Base-by-base conservation (phyloP, 2,329 filamentous ascomycete species). In the Colletotrichum echinochloae region DNA sequence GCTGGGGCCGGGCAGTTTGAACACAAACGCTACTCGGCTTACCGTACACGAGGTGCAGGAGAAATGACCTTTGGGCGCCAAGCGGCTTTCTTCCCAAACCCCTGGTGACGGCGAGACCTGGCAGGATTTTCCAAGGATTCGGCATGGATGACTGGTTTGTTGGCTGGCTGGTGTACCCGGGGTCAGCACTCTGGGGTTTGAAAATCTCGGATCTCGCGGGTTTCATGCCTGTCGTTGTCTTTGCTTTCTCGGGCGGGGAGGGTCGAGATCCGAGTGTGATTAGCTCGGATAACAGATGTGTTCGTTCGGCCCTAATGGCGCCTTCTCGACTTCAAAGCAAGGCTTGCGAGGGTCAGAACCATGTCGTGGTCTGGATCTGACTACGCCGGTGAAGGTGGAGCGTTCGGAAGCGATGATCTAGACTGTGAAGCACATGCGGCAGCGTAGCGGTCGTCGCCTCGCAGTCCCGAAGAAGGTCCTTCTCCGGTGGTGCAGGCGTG, bases 31-130 rank as follows among this genome's bases (percentile, higher is more conserved):
- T 57, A 67, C 37, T 46, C 61, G 49, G 56, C 63, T 46, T 51
- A 23, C 56, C 51, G 51, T 46, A 61, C 44, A 46, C 44, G 41
- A 41, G 33, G 37, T 62, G 44, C 30, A 57, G 35, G 44, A 20
- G 28, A 18, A 37, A 41, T 71, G 57, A n/a, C 59, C 46, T 63
- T 54, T 57, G 54, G 64, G 55, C 52, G 52, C 35, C 57, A n/a
- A 59, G 52, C 37, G 46, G 37, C 49, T 33, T 26, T 52, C 33
- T 41, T 35, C 46, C 65, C 52, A 48, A 46, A 41, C 46, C 64
- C 63, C 51, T 63, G 52, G 23, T 14, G 37, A 57, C 37, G 46
- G 23, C 57, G 44, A 59, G 52, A 61, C 48, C 18, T 52, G 57
- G 41, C 28, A 62, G 59, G 57, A 26, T 12, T 35, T 62, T 67